Conservation (phyloP, 148 eudicot genomes). For the Rhododendron simsii region DNA sequence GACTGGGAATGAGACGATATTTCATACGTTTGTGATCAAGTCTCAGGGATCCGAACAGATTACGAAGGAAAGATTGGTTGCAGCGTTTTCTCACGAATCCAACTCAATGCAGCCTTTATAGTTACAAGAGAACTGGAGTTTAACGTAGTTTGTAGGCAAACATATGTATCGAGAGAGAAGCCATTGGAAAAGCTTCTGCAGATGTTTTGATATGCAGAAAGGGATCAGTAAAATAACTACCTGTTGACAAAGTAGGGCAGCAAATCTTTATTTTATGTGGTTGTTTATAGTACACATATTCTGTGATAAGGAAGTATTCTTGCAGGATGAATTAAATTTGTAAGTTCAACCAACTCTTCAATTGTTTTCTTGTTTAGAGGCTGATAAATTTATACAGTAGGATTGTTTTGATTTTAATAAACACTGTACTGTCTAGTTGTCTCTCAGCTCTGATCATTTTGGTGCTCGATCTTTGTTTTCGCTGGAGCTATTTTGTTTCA, state of each 20-base stretch:
- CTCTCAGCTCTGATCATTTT: background rate
- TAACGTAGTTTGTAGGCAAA: constrained; percentile 16
- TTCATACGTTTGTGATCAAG: constrained; percentile 65
- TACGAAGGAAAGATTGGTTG: constrained; percentile 65
- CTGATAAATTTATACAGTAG: background rate
- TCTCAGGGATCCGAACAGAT: constrained; percentile 54
- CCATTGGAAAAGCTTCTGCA: constrained; percentile 13
- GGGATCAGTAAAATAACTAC: constrained; percentile 16
- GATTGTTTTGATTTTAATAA: background rate
- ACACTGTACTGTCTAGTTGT: background rate
- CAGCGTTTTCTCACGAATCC: constrained; percentile 43
- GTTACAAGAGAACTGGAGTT: constrained; percentile 16
- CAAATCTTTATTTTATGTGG: constrained; percentile 6
- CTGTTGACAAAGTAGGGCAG: constrained; percentile 21
- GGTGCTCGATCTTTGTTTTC: background rate
- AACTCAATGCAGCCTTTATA: constrained; percentile 31
- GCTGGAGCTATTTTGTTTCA: background rate
- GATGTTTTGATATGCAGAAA: constrained; percentile 25
- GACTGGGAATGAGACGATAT: constrained; percentile 50
- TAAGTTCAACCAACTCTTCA: background rate
- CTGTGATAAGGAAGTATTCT: constrained; percentile 17
- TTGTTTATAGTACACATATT: constrained; percentile 34
- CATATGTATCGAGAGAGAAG: constrained; percentile 16
- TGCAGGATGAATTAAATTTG: constrained; percentile 20
- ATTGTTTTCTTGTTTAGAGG: constrained; percentile 7